These are phyloP conservation scores for Mucor sp. DNA, from an alignment of 371 early-diverging fungal species.

Conservation along the genomic window DNA sequence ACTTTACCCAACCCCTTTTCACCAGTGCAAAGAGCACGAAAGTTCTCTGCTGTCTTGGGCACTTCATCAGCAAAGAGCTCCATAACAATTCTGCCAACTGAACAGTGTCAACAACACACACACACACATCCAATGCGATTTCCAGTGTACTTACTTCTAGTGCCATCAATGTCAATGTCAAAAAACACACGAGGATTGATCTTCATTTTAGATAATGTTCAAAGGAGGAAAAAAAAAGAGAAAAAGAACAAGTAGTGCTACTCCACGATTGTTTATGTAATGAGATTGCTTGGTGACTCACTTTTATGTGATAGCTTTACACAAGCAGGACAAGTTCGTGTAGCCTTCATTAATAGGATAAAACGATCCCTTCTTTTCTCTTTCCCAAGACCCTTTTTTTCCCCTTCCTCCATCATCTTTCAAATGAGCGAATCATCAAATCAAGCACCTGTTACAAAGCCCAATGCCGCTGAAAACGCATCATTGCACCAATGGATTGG, in stretches of 20 bases:
- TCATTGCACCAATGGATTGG: conserved; percentile 3
- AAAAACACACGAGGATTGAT: conserved; percentile 69
- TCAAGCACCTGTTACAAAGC: neutral
- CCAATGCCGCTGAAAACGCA: neutral
- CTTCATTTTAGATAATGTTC: conserved; percentile 27
- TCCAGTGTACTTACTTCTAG: conserved; percentile 34
- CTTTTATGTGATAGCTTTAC: neutral
- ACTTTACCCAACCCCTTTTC: conserved; percentile 76
- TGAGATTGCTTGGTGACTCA: conserved; percentile 1
- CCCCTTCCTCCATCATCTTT: neutral
- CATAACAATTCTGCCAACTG: conserved; percentile 88
- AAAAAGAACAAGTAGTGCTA: neutral
- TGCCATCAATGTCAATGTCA: conserved; percentile 70
- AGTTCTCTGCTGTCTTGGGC: conserved; percentile 99
- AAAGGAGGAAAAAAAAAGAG: conserved; percentile 1
- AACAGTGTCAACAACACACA: neutral
- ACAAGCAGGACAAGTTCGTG: neutral
- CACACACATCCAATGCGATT: neutral
- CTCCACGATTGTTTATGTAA: conserved; percentile 6
- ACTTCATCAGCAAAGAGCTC: conserved; percentile 92
- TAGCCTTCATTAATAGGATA: neutral
- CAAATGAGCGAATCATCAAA: neutral
- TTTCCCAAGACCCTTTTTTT: conserved; percentile 4
- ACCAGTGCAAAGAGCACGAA: conserved; percentile 81
- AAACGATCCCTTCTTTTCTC: conserved; percentile 2